Base-by-base conservation (phyloP, 169 alveolate genomes). In the Prorocentrum cordatum region DNA sequence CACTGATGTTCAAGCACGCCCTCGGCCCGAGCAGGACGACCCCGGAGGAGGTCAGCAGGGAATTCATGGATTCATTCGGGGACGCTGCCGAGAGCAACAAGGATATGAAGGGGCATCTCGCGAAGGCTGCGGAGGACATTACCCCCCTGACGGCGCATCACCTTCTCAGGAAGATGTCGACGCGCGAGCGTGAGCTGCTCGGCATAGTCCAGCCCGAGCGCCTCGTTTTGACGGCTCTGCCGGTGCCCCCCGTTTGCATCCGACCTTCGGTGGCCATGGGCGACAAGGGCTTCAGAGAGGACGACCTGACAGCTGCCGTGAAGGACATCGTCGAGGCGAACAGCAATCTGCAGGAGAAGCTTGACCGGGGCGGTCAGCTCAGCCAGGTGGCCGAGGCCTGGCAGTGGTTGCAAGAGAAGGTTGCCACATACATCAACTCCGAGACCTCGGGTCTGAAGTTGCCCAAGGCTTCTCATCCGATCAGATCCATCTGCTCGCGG, bases 191-290 rank as follows among this genome's bases (percentile, higher is more conserved):
- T 35, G 94, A 95, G 67, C 92, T 97, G 47, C 93, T 97, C 26
- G 84, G 84, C 75, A 95, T 97, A 91, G 96, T 94, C 66, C 92
- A 95, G 47, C 99, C 99, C 10, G 95, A 94, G 86, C 96, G 95
- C 91, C 93, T 98, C 84, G 93, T 98, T 24, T 88, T 97, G 35
- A 93, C 97, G 29, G 93, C 95, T 64, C 94, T 97, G 24, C 94
- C 97, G 26, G 99, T 97, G 47, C 99, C 99, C 22, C 99, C 99
- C 12, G 94, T 94, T 35, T 62, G 95, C 80, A 38, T 62, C 22
- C 99, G 99, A 6, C 95, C 99, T 14, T 4, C 18, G 22, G 61
- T 4, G 24, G 64, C 68, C 54, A 45, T 82, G 83, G 67, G 67
- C 29, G 70, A 47, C 36, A 29, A n/a, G 3, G 83, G 70, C 54